A percentile compares a stretch with the other conserved stretches of the same genome.
phyloP scores from a whole-genome alignment of 2,329 filamentous ascomycete genomes.

The Pestalotiopsis sp. region DNA sequence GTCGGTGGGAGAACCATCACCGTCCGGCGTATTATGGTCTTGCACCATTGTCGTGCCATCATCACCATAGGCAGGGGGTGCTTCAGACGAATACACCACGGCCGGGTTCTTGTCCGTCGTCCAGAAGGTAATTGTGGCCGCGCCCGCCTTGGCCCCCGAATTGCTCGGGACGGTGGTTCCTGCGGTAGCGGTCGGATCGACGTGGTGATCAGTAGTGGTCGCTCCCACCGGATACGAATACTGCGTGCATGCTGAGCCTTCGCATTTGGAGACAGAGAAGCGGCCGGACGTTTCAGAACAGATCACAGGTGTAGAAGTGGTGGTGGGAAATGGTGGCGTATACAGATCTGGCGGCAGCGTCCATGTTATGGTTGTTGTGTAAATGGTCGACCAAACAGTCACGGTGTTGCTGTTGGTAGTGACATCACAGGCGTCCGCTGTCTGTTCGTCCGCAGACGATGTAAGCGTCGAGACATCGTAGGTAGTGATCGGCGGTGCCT shows the following conservation, averaged over 20 bases:
- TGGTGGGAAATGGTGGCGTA: conserved; percentile 42
- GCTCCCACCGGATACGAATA: conserved; percentile 7
- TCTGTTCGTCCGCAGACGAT: neutral
- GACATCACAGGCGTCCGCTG: conserved; percentile 21
- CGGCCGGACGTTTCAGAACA: conserved; percentile 35
- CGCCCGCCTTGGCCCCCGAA: conserved; percentile 11
- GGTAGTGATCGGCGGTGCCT: conserved; percentile 12
- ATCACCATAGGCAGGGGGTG: conserved; percentile 40
- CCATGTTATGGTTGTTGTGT: conserved; percentile 54
- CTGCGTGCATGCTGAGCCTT: conserved; percentile 34
- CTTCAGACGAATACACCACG: conserved; percentile 43
- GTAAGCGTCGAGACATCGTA: neutral
- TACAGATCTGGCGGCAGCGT: conserved; percentile 47
- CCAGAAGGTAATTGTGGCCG: conserved; percentile 42
- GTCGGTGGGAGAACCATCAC: neutral
- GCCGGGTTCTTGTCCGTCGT: conserved; percentile 59
- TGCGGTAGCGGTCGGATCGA: conserved; percentile 8
- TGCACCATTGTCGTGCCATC: conserved; percentile 18
- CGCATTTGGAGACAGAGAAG: conserved; percentile 31
- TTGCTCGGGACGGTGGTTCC: conserved; percentile 14
- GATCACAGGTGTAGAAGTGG: conserved; percentile 39
- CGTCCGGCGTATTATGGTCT: conserved; percentile 5
- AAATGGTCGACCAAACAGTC: conserved; percentile 45
- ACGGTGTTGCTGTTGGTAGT: conserved; percentile 34
- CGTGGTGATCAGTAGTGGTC: neutral